Base-by-base conservation (phyloP, 148 eudicot genomes). In the Cornus florida region DNA sequence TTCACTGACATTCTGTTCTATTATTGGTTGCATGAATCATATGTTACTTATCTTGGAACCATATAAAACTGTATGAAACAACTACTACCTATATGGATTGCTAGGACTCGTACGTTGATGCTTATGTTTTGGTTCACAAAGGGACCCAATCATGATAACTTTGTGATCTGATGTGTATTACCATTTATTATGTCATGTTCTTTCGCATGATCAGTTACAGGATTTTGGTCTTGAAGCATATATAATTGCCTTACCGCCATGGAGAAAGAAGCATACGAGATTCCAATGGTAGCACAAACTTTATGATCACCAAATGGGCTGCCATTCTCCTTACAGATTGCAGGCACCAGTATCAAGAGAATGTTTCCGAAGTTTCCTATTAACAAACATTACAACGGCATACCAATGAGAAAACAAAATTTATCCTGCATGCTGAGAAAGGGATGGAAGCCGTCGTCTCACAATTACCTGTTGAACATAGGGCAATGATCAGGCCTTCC, bases 361-460 rank as follows among this genome's bases (percentile, higher is more conserved):
- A 96, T 88, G 83, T 86, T 91, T 71, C 99, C 98, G 85, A 96
- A 83, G 80, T 96, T 95, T 60, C 93, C 98, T 96, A 82, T 53
- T 19, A 43, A 60, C 74, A 32, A 33, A 72, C 7, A 24, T 12
- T 6, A 31, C 62, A 43, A 19, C 0, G 10, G 4, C 4, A 8
- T 12, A 62, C 23, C 66, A n/a, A 7, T 62, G 24, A 62, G 66
- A n/a, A 62, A 13, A 13, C 35, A 28, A 66, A 70, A 0, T 79
- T 10, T 24, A 0, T 0, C 20, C 38, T 62, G 14, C 13, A 66
- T 23, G 20, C 56, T 23, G 43, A 38, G 16, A 50, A 67, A 60
- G 59, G 77, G 6, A 4, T 31, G 20, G 64, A 53, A 43, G 38
- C 38, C 64, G 5, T 4, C 17, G 0, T 73, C 67, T 57, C 60